phyloP scores from a whole-genome alignment of 306 rosid species.

The Elaeagnus macrophylla region DNA sequence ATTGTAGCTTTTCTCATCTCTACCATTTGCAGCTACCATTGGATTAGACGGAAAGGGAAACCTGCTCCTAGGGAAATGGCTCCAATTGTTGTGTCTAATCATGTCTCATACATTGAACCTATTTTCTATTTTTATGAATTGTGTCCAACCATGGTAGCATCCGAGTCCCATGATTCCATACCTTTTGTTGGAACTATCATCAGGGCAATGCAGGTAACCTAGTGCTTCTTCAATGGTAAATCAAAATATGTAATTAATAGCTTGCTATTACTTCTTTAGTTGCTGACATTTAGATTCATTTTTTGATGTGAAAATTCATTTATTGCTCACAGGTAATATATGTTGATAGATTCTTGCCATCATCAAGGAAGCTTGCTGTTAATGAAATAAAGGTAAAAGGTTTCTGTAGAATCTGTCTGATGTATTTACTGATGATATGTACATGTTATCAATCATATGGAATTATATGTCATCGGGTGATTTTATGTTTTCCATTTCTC shows the following conservation, averaged over 20 bases:
- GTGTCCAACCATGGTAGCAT: conserved; percentile 85
- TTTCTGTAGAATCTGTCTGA: conserved; percentile 31
- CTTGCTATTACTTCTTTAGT: conserved; percentile 5
- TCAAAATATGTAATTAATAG: conserved; percentile 4
- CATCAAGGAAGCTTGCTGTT: conserved; percentile 77
- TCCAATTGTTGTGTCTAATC: conserved; percentile 90
- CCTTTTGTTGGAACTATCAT: conserved; percentile 93
- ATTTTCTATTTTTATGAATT: conserved; percentile 92
- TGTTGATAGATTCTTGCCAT: conserved; percentile 66
- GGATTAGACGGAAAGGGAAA: conserved; percentile 88
- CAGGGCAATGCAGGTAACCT: conserved; percentile 95
- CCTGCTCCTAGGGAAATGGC: conserved; percentile 84
- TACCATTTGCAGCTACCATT: conserved; percentile 66
- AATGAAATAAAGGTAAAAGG: conserved; percentile 88
- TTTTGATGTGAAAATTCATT: conserved; percentile 1
- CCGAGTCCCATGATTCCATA: conserved; percentile 89
- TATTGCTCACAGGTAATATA: conserved; percentile 67
- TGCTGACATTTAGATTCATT: neutral
- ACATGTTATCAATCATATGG: no score
- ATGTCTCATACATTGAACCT: conserved; percentile 86
- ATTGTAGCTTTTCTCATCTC: conserved; percentile 8
- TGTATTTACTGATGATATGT: neutral
- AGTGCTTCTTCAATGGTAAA: conserved; percentile 10
- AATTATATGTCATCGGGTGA: neutral
- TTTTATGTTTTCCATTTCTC: neutral